Conservation (phyloP, 2,329 filamentous ascomycete species). For the Paecilomyces formosus region DNA sequence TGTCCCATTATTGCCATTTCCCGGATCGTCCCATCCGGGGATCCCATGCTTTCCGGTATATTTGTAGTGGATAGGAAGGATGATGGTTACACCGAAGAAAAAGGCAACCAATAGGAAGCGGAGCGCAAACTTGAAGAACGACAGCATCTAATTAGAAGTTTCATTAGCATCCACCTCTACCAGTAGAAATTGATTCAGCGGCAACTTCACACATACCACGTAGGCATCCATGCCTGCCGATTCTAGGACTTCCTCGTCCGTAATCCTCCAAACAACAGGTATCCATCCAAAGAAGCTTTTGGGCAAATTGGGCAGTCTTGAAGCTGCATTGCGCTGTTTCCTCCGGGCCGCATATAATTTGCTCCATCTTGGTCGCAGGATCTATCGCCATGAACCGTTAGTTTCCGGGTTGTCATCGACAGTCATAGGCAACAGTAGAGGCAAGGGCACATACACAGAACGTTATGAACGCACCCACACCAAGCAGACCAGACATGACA, state of each 20-base stretch:
- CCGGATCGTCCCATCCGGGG: constrained; percentile 28
- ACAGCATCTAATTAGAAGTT: constrained; percentile 59
- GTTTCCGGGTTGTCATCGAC: not conserved
- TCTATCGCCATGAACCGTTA: constrained; percentile 37
- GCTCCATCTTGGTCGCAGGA: constrained; percentile 85
- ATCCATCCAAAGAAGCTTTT: constrained; percentile 92
- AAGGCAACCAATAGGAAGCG: constrained; percentile 73
- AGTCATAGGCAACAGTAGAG: constrained; percentile 3
- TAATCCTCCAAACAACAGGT: constrained; percentile 71
- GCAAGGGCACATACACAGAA: constrained; percentile 34
- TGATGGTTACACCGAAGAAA: constrained; percentile 71
- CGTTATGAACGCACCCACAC: constrained; percentile 36
- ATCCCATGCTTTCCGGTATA: constrained; percentile 44
- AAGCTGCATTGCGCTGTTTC: constrained; percentile 59
- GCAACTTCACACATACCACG: constrained; percentile 54
- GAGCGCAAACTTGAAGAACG: constrained; percentile 93
- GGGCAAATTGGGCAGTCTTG: constrained; percentile 67
- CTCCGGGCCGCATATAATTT: constrained; percentile 84
- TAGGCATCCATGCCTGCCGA: constrained; percentile 92
- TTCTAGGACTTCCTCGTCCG: constrained; percentile 79
- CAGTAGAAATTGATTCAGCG: not conserved
- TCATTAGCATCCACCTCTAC: not conserved
- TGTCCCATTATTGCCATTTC: constrained; percentile 22
- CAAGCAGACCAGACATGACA: constrained; percentile 35
- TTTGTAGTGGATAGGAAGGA: constrained; percentile 76